Evolutionary conservation across 1,284 basidiomycete genomes (phyloP), one percentile per base, ranked within the genome.

Genomic region (Puccinia coronata): DNA sequence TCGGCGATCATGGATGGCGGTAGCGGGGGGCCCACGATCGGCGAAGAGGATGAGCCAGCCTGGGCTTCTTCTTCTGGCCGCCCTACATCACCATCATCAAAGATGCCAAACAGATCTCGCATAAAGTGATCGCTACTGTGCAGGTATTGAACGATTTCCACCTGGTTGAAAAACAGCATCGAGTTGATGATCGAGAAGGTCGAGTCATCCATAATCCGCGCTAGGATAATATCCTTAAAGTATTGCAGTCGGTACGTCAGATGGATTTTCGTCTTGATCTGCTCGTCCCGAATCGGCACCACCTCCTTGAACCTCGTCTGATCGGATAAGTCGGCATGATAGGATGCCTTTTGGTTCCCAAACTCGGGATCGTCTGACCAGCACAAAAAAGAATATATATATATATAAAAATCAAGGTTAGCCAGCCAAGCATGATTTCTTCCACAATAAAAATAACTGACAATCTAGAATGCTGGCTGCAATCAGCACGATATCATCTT

Each of bases 111-210:
- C 36, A 98, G 89, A 79, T 94, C 91, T 49, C 89, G 88, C 39
- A 98, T 88, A 86, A 98, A 92, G 6, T 87, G 85, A 6, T 90
- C 90, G 85, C 96, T 93, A 80, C 89, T 90, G 85, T 95, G 92
- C 69, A 98, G 91, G 86, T 96, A 92, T 77, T 90, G 91, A 85
- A 98, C 94, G 85, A 99, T 98, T 87, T 99, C 96, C 84, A 96
- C 95, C 87, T 99, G 96, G 87, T 98, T 97, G 90, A 96, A 99
- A 86, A 98, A 96, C 86, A 99, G 94, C 87, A 94, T 94, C 23
- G 94, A 95, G 87, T 95, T 98, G 84, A 99, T 90, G 84, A 98
- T 94, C 84, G 95, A 95, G 88, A 98, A 97, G 0, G 95, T 98
- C 0, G 94, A 93, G 86, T 99, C 96, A 85, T 99, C 96, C 65